phyloP scores from a whole-genome alignment of 495 filamentous ascomycete genomes.

The Penicillium cinerascens region DNA sequence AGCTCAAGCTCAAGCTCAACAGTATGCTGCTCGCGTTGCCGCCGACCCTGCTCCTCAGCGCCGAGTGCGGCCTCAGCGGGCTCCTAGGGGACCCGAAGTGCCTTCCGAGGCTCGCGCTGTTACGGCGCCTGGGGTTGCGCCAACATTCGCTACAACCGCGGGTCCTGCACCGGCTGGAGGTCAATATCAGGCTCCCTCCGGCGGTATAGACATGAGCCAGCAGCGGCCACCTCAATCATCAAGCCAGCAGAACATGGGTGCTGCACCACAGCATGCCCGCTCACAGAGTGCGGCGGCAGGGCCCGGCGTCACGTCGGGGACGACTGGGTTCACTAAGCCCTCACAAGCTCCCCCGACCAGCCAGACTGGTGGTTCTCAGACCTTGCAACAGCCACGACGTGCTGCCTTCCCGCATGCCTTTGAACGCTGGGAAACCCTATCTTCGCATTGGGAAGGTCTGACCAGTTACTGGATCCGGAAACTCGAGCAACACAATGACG shows the following conservation, averaged over 20 bases:
- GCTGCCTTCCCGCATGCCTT: conserved; percentile 89
- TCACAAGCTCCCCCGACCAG: conserved; percentile 24
- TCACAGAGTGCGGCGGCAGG: conserved; percentile 29
- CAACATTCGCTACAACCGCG: conserved; percentile 7
- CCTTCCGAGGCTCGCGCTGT: conserved; percentile 16
- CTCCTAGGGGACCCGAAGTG: conserved; percentile 23
- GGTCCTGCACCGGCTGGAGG: conserved; percentile 9
- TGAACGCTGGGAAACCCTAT: conserved; percentile 93
- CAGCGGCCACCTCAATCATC: conserved; percentile 17
- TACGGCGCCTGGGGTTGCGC: conserved; percentile 12
- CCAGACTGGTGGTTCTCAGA: conserved; percentile 36
- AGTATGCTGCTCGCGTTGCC: conserved; percentile 58
- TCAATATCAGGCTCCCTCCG: conserved; percentile 18
- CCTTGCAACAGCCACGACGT: conserved; percentile 35
- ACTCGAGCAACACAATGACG: conserved; percentile 82
- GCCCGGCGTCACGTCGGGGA: conserved; percentile 14
- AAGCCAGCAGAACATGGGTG: conserved; percentile 29
- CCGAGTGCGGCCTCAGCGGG: conserved; percentile 27
- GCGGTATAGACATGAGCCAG: conserved; percentile 7
- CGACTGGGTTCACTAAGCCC: conserved; percentile 14
- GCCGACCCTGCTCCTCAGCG: conserved; percentile 44
- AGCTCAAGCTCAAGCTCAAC: conserved; percentile 25
- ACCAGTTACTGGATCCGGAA: conserved; percentile 96
- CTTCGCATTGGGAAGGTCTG: conserved; percentile 96
- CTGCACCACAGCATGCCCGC: conserved; percentile 20